Percentiles rank a stretch among this genome's conserved stretches.
Evolutionary conservation across 495 filamentous ascomycete species (phyloP).

Genomic region (Aspergillus kassunensis): DNA sequence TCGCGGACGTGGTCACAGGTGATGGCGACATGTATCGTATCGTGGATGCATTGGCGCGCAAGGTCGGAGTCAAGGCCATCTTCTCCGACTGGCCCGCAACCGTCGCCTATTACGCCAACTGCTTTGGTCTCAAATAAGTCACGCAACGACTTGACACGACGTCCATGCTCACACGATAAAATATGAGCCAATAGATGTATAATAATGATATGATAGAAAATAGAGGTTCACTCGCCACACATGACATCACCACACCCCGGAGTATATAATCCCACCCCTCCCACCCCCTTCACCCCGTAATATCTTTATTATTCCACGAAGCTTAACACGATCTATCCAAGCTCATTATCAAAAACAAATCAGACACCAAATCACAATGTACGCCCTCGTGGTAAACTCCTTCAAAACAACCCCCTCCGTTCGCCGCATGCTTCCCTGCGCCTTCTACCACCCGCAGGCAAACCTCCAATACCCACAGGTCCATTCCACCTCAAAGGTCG

Average conservation of each 20-base stretch:
- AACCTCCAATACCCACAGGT: neutral
- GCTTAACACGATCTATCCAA: no score
- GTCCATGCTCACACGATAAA: no score
- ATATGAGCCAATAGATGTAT: neutral
- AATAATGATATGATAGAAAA: neutral
- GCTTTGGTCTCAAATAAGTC: constrained; percentile 37
- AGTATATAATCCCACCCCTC: neutral
- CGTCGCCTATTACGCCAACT: constrained; percentile 60
- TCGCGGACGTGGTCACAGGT: constrained; percentile 46
- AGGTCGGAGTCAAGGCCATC: constrained; percentile 52
- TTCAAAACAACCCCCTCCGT: constrained; percentile 4
- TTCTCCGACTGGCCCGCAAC: constrained; percentile 62
- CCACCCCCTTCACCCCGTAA: neutral
- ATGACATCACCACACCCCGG: constrained; percentile 1
- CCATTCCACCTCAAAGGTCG: constrained; percentile 13
- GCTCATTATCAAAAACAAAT: neutral
- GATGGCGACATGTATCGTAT: constrained; percentile 58
- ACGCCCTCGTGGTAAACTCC: neutral
- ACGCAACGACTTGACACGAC: neutral
- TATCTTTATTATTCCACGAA: neutral
- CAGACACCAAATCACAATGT: constrained; percentile 1
- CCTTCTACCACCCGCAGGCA: constrained; percentile 12
- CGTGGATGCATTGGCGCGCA: constrained; percentile 51
- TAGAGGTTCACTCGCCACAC: neutral
- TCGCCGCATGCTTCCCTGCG: constrained; percentile 5